Base-by-base conservation (phyloP, 208 protist species). In the Leishmania martiniquensis region DNA sequence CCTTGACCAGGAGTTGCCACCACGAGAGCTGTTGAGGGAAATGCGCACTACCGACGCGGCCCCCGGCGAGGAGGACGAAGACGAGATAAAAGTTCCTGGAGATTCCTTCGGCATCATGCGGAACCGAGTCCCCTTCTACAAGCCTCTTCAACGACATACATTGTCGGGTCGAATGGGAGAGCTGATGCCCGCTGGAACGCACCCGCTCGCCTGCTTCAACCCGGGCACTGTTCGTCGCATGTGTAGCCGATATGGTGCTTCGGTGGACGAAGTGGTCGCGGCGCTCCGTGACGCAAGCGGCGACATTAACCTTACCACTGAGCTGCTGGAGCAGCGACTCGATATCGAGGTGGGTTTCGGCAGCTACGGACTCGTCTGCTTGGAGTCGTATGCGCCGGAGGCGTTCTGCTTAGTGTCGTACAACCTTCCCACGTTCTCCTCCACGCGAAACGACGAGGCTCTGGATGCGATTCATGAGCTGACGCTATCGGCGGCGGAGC, bases 41-140 rank as follows among this genome's bases (percentile, higher is more conserved):
- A 70, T 93, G 2, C 85, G 90, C 22, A 85, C 85, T 1, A 68
- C 44, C 5, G 87, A 91, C 66, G 62, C 65, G 15, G 70, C 86
- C 0, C 88, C 88, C 0, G 84, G 77, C 32, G 92, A 87, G 17
- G 81, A 80, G 17, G 81, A 82, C 25, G 90, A 91, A 52, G 82
- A 86, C 10, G 80, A 85, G 34, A 80, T 93, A 9, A 87, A 80
- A 17, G 85, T 96, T 13, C 92, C 94, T 0, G 94, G 94, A 60
- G 94, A 97, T 72, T 93, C 92, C 15, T 97, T 96, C 73, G 94
- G 94, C 22, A 96, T 97, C 79, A 94, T 96, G 90, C 89, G 88
- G 54, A 96, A 95, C 72, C 92, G 94, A 32, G 83, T 93, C 54
- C 76, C 75, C 6, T 97, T 97, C 71, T 95, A 96, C 85, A 74